Percentiles rank a stretch among this genome's conserved stretches.
Conservation (phyloP, 257 asterid species). For the Buddleja alternifolia region DNA sequence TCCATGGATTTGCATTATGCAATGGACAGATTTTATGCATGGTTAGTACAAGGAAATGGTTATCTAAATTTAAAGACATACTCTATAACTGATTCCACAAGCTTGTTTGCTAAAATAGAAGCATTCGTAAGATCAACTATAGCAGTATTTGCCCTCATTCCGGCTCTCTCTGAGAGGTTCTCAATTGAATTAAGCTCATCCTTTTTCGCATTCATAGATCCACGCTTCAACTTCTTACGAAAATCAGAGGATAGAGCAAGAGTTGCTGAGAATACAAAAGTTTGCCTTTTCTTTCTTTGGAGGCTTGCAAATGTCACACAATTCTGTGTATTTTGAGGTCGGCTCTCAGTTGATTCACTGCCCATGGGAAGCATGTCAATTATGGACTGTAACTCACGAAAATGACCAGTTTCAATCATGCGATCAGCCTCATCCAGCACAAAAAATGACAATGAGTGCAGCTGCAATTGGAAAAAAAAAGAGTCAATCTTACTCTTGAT, state of each 20-base stretch:
- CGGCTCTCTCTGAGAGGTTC: constrained; percentile 88
- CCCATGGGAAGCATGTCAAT: constrained; percentile 89
- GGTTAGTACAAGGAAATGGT: constrained; percentile 12
- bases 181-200: constrained; percentile 84
- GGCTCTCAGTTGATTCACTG: constrained; percentile 56
- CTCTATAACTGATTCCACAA: constrained; percentile 91
- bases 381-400: constrained; percentile 90
- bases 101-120: constrained; percentile 78
- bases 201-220: constrained; percentile 56
- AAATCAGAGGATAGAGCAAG: constrained; percentile 91
- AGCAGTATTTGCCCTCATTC: constrained; percentile 87
- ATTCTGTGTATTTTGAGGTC: constrained; percentile 54
- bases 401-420: constrained; percentile 95
- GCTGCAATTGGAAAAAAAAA: constrained; percentile 53
- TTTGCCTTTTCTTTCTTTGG: constrained; percentile 92
- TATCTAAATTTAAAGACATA: constrained; percentile 43
- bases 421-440: constrained; percentile 99
- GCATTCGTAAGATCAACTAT: constrained; percentile 88
- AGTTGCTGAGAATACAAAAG: constrained; percentile 96
- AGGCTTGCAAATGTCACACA: constrained; percentile 65
- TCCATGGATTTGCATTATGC: constrained; percentile 6
- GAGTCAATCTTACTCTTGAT: constrained; percentile 18
- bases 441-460: constrained; percentile 89
- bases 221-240: constrained; percentile 86
- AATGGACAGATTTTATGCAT: constrained; percentile 1